A percentile compares a stretch with the other conserved stretches of the same genome.
phyloP scores from a whole-genome alignment of 768 basidiomycete species.

The Russula sp. region DNA sequence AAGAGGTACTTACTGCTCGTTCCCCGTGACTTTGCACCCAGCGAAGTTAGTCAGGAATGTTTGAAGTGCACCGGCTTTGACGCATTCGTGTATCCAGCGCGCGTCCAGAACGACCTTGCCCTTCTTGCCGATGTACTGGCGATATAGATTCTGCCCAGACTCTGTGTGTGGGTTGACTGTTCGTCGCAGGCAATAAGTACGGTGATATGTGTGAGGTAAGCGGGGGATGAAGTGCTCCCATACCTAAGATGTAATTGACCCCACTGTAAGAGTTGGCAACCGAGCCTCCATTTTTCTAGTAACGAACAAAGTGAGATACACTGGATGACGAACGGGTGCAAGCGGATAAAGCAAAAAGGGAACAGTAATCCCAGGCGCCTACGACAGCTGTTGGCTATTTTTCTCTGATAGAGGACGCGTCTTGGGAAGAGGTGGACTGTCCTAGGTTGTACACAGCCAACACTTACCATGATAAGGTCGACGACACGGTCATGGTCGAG shows the following conservation, averaged over 20 bases:
- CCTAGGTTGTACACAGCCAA: conserved; percentile 9
- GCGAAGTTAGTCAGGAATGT: conserved; percentile 75
- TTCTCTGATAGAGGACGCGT: not conserved
- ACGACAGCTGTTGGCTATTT: not conserved
- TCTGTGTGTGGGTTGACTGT: conserved; percentile 73
- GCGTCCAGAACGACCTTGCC: conserved; percentile 69
- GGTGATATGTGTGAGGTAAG: not conserved
- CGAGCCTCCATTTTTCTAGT: conserved; percentile 70
- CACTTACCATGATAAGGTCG: conserved; percentile 62
- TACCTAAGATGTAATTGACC: conserved; percentile 75
- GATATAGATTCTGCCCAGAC: conserved; percentile 75
- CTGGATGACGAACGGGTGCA: not conserved
- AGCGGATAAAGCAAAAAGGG: not conserved
- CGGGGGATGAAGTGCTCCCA: conserved; percentile 25
- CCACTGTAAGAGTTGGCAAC: conserved; percentile 73
- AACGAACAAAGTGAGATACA: conserved; percentile 8
- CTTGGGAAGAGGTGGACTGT: not conserved
- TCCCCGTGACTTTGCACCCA: conserved; percentile 73
- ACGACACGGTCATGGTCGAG: conserved; percentile 58
- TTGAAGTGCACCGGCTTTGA: conserved; percentile 61
- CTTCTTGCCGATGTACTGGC: conserved; percentile 75
- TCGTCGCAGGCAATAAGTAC: not conserved
- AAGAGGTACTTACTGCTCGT: conserved; percentile 49
- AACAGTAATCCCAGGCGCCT: not conserved
- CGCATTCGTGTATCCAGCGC: conserved; percentile 73